Evolutionary conservation across 2,329 filamentous ascomycete species (phyloP), one percentile per base, ranked within the genome.

Genomic region (Cercospora zeina): DNA sequence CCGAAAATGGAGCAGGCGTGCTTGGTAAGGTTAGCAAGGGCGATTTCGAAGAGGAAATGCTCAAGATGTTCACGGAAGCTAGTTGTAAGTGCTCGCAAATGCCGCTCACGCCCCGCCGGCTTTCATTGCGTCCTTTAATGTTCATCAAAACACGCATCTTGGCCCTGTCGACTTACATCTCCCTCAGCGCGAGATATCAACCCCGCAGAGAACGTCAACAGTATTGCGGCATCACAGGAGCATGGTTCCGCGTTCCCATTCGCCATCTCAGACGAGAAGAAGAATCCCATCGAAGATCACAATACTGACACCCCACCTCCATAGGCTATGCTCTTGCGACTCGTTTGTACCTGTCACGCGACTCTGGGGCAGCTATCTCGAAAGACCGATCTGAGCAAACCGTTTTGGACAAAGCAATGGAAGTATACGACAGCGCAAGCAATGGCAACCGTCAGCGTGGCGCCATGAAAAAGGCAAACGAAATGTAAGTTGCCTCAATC

Each of bases 381-480:
- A 1, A 70, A 73, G 2, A 76, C 30, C 27, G 56, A 36, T 33
- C 91, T 1, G 83, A 86, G 70, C 81, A 85, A 4, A 84, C 85
- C 1, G 79, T 91, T 8, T 77, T 89, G 45, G 80, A 80, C 1
- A 81, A 86, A 51, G 87, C 88, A 1, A 83, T 92, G 78, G 81
- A 84, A 58, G 84, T 88, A 3, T 95, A 92, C 71, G 90, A 95
- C 70, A 90, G 90, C 71, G 90, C 90, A 2, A 90, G 88, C 21
- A 95, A 95, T 70, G 89, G 89, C 0, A 92, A 93, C 69, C 85
- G 85, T 59, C 89, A 84, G 1, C 82, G 90, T 67, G 90, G 90
- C 14, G 88, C 88, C 0, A 81, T 95, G 70, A 91, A 90, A 75
- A 90, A 87, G 74, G 91, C 89, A 50, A 83, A 88, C 67, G 88